Evolutionary conservation across 208 protist genomes (phyloP), one percentile per base, ranked within the genome.

Genomic region (Acanthamoeba triangularis): DNA sequence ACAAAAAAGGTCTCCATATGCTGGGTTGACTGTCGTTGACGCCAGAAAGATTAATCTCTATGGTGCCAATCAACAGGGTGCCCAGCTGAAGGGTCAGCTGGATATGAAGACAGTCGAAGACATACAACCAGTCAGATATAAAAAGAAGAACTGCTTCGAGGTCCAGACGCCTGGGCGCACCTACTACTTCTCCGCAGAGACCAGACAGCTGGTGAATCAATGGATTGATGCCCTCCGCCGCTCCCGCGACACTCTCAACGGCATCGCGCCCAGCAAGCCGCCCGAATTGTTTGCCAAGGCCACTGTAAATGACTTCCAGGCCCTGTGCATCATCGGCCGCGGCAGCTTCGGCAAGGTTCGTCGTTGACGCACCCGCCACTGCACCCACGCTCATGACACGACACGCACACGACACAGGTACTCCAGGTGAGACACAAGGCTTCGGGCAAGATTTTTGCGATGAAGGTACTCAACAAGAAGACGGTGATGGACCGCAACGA

Each of bases 391-490:
- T 11, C 41, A 47, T 11, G 41, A 7, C 41, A 47, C 41, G 41
- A 47, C 41, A 47, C 41, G 41, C 2, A 44, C 41, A 44, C 4
- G 41, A 44, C 41, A 20, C 98, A 97, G 95, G 96, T 96, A 13
- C 67, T 97, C 88, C 96, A 96, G 87, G 96, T 97, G 18, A 72
- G 59, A 30, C 98, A 98, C 80, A 98, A 98, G 47, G 76, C 93
- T 96, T 96, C 95, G 35, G 72, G 90, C 33, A 72, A 97, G n/a
- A 94, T 98, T 37, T 98, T 98, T 85, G 98, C 98, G 1, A 98
- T 98, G 96, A 98, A 98, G 84, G 69, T 98, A n/a, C 72, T 98
- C 25, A 87, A 94, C n/a, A 98, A 98, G 72, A 78, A 97, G 20
- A 80, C 85, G 7, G 76, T 98, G 44, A 96, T 98, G 2, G 88